These are phyloP conservation scores for Pterocarpus santalinus DNA, from an alignment of 306 rosid genomes.

Conservation along the genomic window DNA sequence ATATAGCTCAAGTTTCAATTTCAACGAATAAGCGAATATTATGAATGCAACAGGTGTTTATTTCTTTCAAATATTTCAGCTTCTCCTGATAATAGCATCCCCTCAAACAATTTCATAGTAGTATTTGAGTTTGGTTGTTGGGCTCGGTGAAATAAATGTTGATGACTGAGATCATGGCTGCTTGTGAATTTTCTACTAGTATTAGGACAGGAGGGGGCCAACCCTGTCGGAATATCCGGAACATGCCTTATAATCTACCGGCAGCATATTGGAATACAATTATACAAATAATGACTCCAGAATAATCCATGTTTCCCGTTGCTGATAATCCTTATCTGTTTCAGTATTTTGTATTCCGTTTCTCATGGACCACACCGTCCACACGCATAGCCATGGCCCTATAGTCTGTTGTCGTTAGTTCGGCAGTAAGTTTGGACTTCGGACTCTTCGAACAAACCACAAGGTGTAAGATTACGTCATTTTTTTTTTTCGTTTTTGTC, in stretches of 20 bases:
- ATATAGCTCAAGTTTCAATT: background rate
- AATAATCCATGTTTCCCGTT: slow-evolving; percentile 1
- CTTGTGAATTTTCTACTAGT: background rate
- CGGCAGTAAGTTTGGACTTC: slow-evolving; percentile 19
- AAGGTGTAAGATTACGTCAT: background rate
- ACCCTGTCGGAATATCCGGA: slow-evolving; percentile 39
- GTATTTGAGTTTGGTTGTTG: background rate
- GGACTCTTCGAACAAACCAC: background rate
- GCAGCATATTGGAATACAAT: background rate
- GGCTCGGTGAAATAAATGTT: slow-evolving; percentile 10
- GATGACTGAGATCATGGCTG: slow-evolving; percentile 3
- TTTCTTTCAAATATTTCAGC: background rate
- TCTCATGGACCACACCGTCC: background rate
- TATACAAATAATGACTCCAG: background rate
- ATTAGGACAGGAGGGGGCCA: background rate
- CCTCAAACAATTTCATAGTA: background rate
- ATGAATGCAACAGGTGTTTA: background rate
- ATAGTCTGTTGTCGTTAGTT: background rate
- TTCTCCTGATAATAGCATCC: too few species aligned
- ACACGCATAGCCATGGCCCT: background rate
- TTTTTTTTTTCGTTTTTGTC: background rate
- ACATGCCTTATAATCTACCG: slow-evolving; percentile 35
- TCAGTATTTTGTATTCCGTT: background rate
- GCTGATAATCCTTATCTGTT: background rate
- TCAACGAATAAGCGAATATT: background rate